Evolutionary conservation across 1,139 yeast species (phyloP).

Genomic region (Candida sp.): DNA sequence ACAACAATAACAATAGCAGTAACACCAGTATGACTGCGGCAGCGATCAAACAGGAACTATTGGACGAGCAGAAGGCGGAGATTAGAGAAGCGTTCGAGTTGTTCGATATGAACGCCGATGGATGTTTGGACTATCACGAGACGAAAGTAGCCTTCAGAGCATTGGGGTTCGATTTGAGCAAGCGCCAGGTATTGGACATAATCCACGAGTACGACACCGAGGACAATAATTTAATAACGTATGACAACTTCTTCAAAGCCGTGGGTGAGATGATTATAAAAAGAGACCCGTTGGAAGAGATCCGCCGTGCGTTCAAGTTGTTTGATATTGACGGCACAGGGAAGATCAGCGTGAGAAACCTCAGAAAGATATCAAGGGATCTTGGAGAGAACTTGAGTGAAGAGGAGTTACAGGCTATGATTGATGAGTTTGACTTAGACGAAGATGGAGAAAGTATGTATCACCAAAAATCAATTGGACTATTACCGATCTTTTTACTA

Average conservation of each 20-base stretch:
- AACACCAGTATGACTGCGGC: slow-evolving; percentile 5
- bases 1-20: slow-evolving; percentile 4
- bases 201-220: slow-evolving; percentile 84
- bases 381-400: slow-evolving; percentile 92
- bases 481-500: too few species aligned
- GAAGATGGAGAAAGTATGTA: slow-evolving; percentile 88
- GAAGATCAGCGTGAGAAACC: slow-evolving; percentile 78
- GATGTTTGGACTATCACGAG: slow-evolving; percentile 90
- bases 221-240: slow-evolving; percentile 72
- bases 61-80: slow-evolving; percentile 92
- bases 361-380: slow-evolving; percentile 91
- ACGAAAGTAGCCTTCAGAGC: slow-evolving; percentile 93
- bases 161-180: slow-evolving; percentile 85
- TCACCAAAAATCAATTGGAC: too few species aligned
- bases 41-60: slow-evolving; percentile 59
- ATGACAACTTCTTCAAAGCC: slow-evolving; percentile 80
- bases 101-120: slow-evolving; percentile 94
- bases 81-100: slow-evolving; percentile 92
- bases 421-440: slow-evolving; percentile 96
- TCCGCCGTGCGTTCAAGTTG: slow-evolving; percentile 84
- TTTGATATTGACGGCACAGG: slow-evolving; percentile 94
- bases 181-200: slow-evolving; percentile 79
- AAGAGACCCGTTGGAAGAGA: slow-evolving; percentile 94
- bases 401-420: slow-evolving; percentile 95
- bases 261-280: slow-evolving; percentile 81